Evolutionary conservation across 176 grass and related monocot genomes (phyloP), one percentile per base, ranked within the genome.

Genomic region (Echinochloa phyllopogon): DNA sequence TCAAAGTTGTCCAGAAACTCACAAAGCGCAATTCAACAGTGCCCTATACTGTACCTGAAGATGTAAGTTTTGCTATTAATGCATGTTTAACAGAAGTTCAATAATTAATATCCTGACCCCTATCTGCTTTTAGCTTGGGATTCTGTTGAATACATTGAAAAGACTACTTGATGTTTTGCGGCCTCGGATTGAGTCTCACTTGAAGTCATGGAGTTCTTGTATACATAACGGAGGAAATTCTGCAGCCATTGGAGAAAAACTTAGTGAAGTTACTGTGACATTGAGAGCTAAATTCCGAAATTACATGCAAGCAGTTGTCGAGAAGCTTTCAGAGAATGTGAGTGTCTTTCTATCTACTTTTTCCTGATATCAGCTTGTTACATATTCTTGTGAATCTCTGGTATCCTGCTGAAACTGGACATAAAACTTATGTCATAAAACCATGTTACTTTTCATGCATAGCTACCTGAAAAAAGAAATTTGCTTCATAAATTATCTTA

Each of bases 111-210:
- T 89, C 80, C 80, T 89, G 43, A 61, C 42, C 21, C 37, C 8
- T 72, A 8, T 76, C 43, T 83, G 49, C 70, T 90, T 88, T 75
- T 88, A 98, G 96, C 70, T 99, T 65, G 96, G 96, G 33, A 85
- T 99, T 89, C 86, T 99, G 53, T 94, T 99, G 90, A 99, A 99
- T 81, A 94, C 96, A 79, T 92, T 99, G 89, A 99, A 95, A 89
- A 91, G 96, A 66, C 65, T 99, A 65, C 82, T 99, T 78, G 96
- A 99, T 85, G 82, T 94, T 69, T 85, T 96, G 47, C 88, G 92
- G 44, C 96, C 94, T 66, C 88, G 84, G 49, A 90, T 96, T 74
- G 96, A 99, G 81, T 85, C 74, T 75, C 96, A 94, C 36, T 69
- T 99, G 15, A 99, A 91, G 93, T 99, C 96, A 24, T 96, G 96